Evolutionary conservation across 495 filamentous ascomycete genomes (phyloP).

Genomic region (Lindgomyces ingoldianus): DNA sequence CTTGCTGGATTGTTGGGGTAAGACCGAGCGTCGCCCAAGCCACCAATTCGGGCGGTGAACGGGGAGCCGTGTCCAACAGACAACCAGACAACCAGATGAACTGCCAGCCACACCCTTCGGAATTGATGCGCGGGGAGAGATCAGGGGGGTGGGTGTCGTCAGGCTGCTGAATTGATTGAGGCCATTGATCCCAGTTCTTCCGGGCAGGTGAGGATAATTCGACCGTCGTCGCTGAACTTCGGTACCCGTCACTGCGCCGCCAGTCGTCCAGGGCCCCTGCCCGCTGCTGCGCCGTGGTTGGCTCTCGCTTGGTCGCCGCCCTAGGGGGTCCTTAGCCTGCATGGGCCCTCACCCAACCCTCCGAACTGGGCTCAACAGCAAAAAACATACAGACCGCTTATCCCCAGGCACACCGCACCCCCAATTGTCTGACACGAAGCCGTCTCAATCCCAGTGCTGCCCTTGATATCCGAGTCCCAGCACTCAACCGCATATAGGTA

Average conservation of each 20-base stretch:
- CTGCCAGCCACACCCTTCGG: background rate
- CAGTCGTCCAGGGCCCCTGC: background rate
- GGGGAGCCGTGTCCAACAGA: conserved; percentile 28
- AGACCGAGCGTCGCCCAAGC: conserved; percentile 12
- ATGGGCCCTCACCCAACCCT: conserved; percentile 1
- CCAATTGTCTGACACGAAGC: conserved; percentile 18
- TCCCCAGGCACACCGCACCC: conserved; percentile 7
- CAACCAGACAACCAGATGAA: background rate
- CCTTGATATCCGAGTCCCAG: conserved; percentile 12
- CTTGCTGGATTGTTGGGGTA: conserved; percentile 31
- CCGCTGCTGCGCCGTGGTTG: background rate
- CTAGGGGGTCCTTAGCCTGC: background rate
- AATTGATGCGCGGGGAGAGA: background rate
- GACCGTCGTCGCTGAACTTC: background rate
- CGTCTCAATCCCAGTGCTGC: background rate
- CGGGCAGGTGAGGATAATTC: background rate
- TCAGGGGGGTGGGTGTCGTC: no score
- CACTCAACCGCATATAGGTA: conserved; percentile 34
- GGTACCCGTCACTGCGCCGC: background rate
- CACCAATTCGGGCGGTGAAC: conserved; percentile 9
- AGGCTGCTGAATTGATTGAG: background rate
- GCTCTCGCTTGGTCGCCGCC: background rate
- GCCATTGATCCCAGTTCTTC: background rate
- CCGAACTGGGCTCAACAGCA: conserved; percentile 21
- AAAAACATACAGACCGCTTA: conserved; percentile 31